A percentile compares a stretch with the other conserved stretches of the same genome.
Evolutionary conservation across 805 yeast genomes (phyloP).

Genomic region (Kuraishia cidri): DNA sequence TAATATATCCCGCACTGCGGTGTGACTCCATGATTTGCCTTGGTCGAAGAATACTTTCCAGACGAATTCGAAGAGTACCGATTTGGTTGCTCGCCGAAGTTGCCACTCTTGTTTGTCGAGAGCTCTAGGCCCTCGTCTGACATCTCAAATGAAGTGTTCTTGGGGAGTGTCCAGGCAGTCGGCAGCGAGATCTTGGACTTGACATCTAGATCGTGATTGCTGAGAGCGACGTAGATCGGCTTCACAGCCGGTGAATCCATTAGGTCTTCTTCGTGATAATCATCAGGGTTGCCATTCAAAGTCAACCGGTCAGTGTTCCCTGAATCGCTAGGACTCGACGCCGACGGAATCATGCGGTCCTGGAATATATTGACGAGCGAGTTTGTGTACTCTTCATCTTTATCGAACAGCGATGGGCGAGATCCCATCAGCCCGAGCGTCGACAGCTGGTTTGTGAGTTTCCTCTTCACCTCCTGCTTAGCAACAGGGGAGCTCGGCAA

Average conservation of each 20-base stretch:
- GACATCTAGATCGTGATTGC: conserved; percentile 1
- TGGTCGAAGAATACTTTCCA: conserved; percentile 13
- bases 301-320: conserved; percentile 2
- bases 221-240: conserved; percentile 2
- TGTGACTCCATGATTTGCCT: conserved; percentile 25
- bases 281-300: conserved; percentile 4
- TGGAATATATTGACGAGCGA: conserved; percentile 5
- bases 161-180: conserved; percentile 14
- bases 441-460: conserved; percentile 3
- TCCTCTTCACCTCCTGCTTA: too few species aligned
- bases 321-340: not conserved
- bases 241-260: conserved; percentile 6
- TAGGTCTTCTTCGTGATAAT: conserved; percentile 5
- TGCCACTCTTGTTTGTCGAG: conserved; percentile 11
- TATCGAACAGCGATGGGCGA: conserved; percentile 3
- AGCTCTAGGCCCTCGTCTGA: conserved; percentile 13
- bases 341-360: conserved; percentile 2
- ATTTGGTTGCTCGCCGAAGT: conserved; percentile 4
- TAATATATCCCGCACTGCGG: conserved; percentile 36
- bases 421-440: conserved; percentile 7
- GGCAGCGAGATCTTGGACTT: conserved; percentile 12
- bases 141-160: conserved; percentile 10
- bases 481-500: too few species aligned
- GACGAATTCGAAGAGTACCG: conserved; percentile 5
- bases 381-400: conserved; percentile 6